Conservation (phyloP, 495 filamentous ascomycete genomes). For the Jackrogersella multiformis region DNA sequence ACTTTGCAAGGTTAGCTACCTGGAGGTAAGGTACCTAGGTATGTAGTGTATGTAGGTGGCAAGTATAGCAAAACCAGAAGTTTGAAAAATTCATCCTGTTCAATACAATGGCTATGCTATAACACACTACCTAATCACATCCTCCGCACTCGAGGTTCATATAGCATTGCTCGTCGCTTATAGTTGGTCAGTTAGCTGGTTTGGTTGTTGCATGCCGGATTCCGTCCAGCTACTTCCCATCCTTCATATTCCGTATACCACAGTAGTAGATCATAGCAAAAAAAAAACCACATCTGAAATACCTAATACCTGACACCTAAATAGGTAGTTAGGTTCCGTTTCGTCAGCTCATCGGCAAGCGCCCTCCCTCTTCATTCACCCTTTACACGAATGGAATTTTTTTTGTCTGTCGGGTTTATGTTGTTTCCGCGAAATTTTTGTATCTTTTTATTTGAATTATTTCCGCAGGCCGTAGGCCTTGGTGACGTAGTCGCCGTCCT, state of each 20-base stretch:
- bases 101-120: constrained; percentile 32
- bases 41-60: background rate
- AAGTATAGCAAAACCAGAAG: background rate
- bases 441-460: too few species aligned
- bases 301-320: background rate
- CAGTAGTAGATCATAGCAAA: background rate
- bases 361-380: too few species aligned
- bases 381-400: too few species aligned
- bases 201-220: constrained; percentile 7
- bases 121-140: constrained; percentile 23
- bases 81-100: constrained; percentile 21
- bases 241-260: background rate
- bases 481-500: constrained; percentile 92
- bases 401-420: too few species aligned
- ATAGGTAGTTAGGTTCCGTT: too few species aligned
- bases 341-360: too few species aligned
- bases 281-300: background rate
- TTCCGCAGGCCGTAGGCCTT: constrained; percentile 90
- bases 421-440: too few species aligned
- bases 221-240: constrained; percentile 4
- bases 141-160: background rate
- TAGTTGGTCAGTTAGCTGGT: background rate
- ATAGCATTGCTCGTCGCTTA: constrained; percentile 25
- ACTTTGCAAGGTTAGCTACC: background rate
- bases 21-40: too few species aligned